Percentiles rank a stretch among this genome's conserved stretches.
Evolutionary conservation across 805 yeast genomes (phyloP).

Genomic region (Saccharomyces mikatae): DNA sequence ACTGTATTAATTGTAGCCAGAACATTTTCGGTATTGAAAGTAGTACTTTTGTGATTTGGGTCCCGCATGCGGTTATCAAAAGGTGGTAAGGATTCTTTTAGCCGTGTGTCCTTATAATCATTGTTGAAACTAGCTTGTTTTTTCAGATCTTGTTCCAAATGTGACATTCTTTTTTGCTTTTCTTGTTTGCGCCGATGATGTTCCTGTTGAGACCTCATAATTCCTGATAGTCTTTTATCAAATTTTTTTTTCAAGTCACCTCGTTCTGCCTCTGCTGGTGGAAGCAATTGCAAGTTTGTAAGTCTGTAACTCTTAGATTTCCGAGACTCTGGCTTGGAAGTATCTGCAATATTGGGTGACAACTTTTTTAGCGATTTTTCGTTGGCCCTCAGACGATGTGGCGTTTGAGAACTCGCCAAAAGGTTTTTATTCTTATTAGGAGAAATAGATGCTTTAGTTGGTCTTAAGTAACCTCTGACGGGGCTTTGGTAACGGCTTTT

Average conservation of each 20-base stretch:
- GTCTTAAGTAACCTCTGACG: neutral
- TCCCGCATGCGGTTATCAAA: neutral
- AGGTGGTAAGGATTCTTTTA: neutral
- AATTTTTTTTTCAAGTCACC: slow-evolving; percentile 25
- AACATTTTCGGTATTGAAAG: slow-evolving; percentile 6
- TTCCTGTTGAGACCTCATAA: slow-evolving; percentile 27
- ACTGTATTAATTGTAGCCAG: slow-evolving; percentile 24
- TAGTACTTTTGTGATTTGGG: neutral
- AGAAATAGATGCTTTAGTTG: neutral
- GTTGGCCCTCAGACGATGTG: neutral
- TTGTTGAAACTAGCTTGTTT: neutral
- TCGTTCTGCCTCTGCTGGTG: slow-evolving; percentile 18
- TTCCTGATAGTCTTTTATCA: slow-evolving; percentile 26
- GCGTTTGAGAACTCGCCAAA: neutral
- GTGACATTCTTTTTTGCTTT: slow-evolving; percentile 23
- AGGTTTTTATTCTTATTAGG: neutral
- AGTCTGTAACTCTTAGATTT: slow-evolving; percentile 17
- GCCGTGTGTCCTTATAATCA: neutral
- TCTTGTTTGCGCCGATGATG: slow-evolving; percentile 20
- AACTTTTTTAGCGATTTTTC: neutral
- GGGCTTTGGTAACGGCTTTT: neutral
- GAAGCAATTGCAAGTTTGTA: slow-evolving; percentile 25
- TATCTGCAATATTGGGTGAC: neutral
- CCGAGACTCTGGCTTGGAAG: neutral
- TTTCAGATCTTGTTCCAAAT: slow-evolving; percentile 21